Conservation (phyloP, 768 basidiomycete genomes). For the Polyporus arcularius region DNA sequence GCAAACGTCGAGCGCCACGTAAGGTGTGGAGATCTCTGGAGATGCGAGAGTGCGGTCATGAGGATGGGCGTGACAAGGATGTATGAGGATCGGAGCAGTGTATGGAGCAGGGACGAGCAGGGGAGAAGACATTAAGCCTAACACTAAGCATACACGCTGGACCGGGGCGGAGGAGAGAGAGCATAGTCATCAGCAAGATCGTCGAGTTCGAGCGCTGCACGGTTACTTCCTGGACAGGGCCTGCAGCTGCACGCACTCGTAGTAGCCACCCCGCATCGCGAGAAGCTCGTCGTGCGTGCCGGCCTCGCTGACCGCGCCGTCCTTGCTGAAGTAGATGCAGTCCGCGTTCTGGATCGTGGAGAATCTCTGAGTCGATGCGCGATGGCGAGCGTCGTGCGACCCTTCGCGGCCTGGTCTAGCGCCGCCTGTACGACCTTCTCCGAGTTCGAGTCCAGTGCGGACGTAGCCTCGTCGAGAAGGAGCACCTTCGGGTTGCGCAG, state of each 20-base stretch:
- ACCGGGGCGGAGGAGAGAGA: too few species aligned
- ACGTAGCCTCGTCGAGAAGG: conserved; percentile 86
- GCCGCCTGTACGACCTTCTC: conserved; percentile 96
- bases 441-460: conserved; percentile 86
- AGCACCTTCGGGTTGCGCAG: conserved; percentile 89
- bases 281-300: conserved; percentile 88
- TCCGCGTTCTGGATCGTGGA: conserved; percentile 93
- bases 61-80: too few species aligned
- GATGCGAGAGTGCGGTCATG: too few species aligned
- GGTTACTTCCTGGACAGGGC: conserved; percentile 40
- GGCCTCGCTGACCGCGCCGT: conserved; percentile 80
- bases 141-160: too few species aligned
- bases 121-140: too few species aligned
- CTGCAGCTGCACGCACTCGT: conserved; percentile 88
- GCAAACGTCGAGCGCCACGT: not conserved
- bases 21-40: too few species aligned
- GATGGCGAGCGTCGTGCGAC: conserved; percentile 92
- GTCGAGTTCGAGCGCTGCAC: too few species aligned
- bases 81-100: too few species aligned
- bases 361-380: conserved; percentile 71
- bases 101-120: too few species aligned
- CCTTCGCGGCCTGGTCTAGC: conserved; percentile 91
- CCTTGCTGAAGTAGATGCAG: conserved; percentile 89
- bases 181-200: too few species aligned
- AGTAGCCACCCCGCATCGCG: conserved; percentile 66